Conservation (phyloP, 2,329 filamentous ascomycete genomes). For the Stylonectria norvegica region DNA sequence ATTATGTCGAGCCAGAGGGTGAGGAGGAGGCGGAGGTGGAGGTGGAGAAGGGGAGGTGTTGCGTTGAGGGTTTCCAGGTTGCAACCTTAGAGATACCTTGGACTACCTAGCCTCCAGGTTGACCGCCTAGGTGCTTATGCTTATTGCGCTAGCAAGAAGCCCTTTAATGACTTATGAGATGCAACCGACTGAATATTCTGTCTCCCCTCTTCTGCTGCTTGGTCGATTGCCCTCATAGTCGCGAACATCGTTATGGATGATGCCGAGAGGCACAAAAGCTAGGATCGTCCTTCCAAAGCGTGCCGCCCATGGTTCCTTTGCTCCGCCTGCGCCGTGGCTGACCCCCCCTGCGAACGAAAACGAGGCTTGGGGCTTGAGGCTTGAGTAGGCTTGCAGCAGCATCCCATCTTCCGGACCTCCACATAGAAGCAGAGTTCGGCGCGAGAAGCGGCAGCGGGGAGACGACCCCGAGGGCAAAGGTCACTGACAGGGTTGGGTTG, state of each 20-base stretch:
- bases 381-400: no score
- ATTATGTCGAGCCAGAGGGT: slow-evolving; percentile 12
- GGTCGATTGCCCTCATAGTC: no score
- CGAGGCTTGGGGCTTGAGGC: no score
- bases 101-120: no score
- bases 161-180: no score
- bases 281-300: slow-evolving; percentile 4
- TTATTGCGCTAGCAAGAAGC: no score
- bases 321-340: slow-evolving; percentile 23
- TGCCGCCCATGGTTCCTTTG: slow-evolving; percentile 18
- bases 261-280: slow-evolving; percentile 3
- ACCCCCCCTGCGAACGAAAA: slow-evolving; percentile 11
- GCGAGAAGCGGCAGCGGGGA: slow-evolving; percentile 17
- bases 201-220: no score
- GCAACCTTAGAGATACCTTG: no score
- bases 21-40: slow-evolving; percentile 6
- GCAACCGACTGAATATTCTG: no score
- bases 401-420: slow-evolving; percentile 17
- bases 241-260: no score
- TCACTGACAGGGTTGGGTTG: no score
- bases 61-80: slow-evolving; percentile 7
- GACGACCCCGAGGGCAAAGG: slow-evolving; percentile 3
- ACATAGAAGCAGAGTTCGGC: slow-evolving; percentile 16
- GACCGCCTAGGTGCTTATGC: no score
- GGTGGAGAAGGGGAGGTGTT: slow-evolving; percentile 3